Base-by-base conservation (phyloP, 306 rosid genomes). In the Mimosa pudica region DNA sequence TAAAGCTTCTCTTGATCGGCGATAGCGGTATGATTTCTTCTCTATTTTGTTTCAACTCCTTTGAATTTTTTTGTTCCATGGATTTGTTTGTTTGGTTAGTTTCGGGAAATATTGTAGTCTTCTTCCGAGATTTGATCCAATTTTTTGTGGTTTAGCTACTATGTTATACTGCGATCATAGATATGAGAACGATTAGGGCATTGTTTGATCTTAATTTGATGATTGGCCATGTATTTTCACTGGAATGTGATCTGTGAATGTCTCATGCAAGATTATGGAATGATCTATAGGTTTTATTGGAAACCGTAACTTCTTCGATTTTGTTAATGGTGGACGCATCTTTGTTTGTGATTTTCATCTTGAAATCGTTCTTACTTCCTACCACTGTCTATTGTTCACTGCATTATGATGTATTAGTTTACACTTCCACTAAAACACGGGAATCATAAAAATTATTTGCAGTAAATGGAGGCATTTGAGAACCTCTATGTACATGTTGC, bases 1-100 rank as follows among this genome's bases (percentile, higher is more conserved):
- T 94, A 73, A 94, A 94, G 86, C 98, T 94, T 82, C 97, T 94
- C 55, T 89, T 94, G 78, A 94, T 94, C 87, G 98, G 98, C 85
- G 98, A 94, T 76, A 94, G 98, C 88, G 98, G 98, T 94, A 83
- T 75, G 41, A 70, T 70, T 20, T 67, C 49, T 5, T 80, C 74
- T 36, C 41, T 7, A 68, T 32, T 14, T 2, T 48, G 6, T 47
- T 63, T 58, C 42, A 10, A 30, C 6, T 60, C 13, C 2, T 24
- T 10, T 38, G 4, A 66, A 33, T 32, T 36, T 58, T 58, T 2
- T 36, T 24, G 32, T 52, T 66, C 32, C 67, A 6, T 51, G 57
- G 47, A 45, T 63, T 42, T 36, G 8, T 16, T 45, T 47, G 70
- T 11, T 78, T 75, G 33, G 35, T 45, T 24, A 60, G 71, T 12